Base-by-base conservation (phyloP, 352 stramenopile genomes). In the Phytopythium vexans region DNA sequence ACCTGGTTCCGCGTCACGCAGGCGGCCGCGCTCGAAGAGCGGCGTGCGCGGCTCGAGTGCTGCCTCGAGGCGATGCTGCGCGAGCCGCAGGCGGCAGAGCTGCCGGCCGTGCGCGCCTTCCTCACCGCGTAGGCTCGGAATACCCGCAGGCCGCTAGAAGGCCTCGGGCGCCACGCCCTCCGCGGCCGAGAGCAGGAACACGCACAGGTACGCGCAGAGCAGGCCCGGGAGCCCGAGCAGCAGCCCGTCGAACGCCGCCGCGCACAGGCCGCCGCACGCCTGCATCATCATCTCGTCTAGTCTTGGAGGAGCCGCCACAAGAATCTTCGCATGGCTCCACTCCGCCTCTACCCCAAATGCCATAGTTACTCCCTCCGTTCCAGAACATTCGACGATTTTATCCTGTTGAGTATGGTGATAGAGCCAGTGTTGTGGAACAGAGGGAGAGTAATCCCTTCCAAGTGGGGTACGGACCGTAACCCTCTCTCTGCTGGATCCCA, bases 1-100 rank as follows among this genome's bases (percentile, higher is more conserved):
- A 91, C 82, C 33, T 93, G 80, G 80, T 88, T 93, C 52, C 76
- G 70, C 5, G 63, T 93, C 45, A 91, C 80, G 0, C 76, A 90
- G 36, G 52, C 60, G 0, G 62, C 66, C 12, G 73, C 66, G 31
- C 59, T 93, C 4, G 80, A 89, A n/a, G 78, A 89, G 14, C 76
- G 82, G 9, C 76, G 80, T 8, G 68, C 49, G 14, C 68, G 84
- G 33, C 66, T 93, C 5, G 78, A 91, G 45, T 41, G 38, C 10
- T 77, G 70, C 15, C 50, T 93, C 39, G 66, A 85, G 49, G 64
- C 52, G 15, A 53, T 93, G 45, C 58, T 91, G 15, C 44, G 49
- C 6, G 46, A 77, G 37, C 64, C 81, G 14, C 41, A 58, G 16
- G 52, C 68, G 5, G 58, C 70, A n/a, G 73, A 73, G 8, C 52